These are phyloP conservation scores for Plectosphaerella sp. DNA, from an alignment of 2,329 filamentous ascomycete genomes.

Conservation along the genomic window DNA sequence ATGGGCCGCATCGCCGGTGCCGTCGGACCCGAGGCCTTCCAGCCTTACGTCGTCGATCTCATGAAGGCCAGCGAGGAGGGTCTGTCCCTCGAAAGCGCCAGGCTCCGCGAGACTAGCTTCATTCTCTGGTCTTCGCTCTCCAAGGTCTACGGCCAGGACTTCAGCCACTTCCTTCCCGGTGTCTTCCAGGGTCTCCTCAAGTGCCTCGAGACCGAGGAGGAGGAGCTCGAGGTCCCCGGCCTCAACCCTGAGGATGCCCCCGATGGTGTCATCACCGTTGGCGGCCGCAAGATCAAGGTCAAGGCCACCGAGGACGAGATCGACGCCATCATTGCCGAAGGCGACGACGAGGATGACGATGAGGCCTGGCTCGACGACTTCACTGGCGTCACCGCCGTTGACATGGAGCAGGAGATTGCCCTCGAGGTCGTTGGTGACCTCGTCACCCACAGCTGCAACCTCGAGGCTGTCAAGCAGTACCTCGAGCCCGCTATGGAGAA, in stretches of 20 bases:
- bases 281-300: constrained; percentile 82
- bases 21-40: constrained; percentile 80
- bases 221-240: constrained; percentile 77
- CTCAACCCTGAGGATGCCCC: constrained; percentile 42
- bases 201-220: constrained; percentile 82
- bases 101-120: constrained; percentile 93
- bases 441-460: constrained; percentile 76
- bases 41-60: constrained; percentile 83
- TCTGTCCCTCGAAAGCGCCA: constrained; percentile 79
- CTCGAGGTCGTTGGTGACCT: constrained; percentile 93
- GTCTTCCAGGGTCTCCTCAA: constrained; percentile 78
- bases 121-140: constrained; percentile 94
- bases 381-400: constrained; percentile 79
- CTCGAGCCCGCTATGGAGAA: constrained; percentile 84
- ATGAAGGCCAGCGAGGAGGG: constrained; percentile 93
- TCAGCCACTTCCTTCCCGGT: constrained; percentile 71
- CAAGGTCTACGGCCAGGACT: constrained; percentile 86
- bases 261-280: constrained; percentile 71
- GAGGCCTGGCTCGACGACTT: constrained; percentile 83
- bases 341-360: constrained; percentile 67
- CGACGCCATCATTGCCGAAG: constrained; percentile 50
- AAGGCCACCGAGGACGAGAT: constrained; percentile 51
- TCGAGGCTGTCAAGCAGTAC: constrained; percentile 70
- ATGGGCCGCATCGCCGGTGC: constrained; percentile 90
- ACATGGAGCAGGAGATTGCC: constrained; percentile 95